phyloP scores from a whole-genome alignment of 495 filamentous ascomycete species.

The Aspergillus funiculosus region DNA sequence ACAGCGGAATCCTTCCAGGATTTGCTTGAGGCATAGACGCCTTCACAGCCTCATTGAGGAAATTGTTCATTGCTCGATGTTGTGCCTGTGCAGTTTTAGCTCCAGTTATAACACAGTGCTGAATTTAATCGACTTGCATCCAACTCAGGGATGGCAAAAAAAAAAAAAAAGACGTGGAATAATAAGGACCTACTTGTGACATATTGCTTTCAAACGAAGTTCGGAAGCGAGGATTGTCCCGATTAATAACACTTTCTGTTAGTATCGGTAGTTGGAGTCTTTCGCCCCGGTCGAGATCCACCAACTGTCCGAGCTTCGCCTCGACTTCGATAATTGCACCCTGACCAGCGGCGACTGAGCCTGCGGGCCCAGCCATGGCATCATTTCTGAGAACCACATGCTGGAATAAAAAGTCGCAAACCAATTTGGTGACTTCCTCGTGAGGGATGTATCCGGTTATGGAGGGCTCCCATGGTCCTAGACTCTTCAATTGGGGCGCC shows the following conservation, averaged over 20 bases:
- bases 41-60: conserved; percentile 66
- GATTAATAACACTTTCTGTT: conserved; percentile 60
- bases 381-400: conserved; percentile 58
- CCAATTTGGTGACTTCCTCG: conserved; percentile 58
- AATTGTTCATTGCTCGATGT: conserved; percentile 71
- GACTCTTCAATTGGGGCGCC: conserved; percentile 22
- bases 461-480: conserved; percentile 69
- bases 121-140: too few relatives aligned
- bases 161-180: too few relatives aligned
- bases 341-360: conserved; percentile 46
- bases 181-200: conserved; percentile 59
- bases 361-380: conserved; percentile 40
- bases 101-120: too few relatives aligned
- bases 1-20: conserved; percentile 58
- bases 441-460: conserved; percentile 60
- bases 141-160: too few relatives aligned
- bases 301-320: conserved; percentile 77
- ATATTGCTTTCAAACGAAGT: conserved; percentile 73
- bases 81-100: conserved; percentile 61
- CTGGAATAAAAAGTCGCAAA: conserved; percentile 70
- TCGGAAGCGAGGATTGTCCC: conserved; percentile 41
- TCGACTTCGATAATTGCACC: conserved; percentile 83
- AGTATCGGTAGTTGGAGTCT: conserved; percentile 58
- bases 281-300: conserved; percentile 63
- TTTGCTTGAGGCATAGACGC: conserved; percentile 32